phyloP scores from a whole-genome alignment of 768 basidiomycete genomes.

The Mycena belliarum region DNA sequence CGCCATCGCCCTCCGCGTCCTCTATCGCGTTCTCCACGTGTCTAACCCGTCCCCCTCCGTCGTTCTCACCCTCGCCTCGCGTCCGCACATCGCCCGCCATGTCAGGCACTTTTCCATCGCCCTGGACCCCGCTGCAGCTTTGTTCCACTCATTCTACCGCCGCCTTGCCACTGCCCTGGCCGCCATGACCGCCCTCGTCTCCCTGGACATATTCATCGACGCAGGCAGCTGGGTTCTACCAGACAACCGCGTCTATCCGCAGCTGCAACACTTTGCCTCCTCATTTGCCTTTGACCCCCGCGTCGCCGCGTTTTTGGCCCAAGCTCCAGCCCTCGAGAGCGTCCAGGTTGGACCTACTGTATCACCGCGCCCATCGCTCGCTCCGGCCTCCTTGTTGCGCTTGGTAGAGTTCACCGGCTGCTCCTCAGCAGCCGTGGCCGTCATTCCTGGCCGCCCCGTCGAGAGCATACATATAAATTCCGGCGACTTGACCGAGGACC shows the following conservation, averaged over 20 bases:
- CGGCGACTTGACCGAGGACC: slow-evolving; percentile 59
- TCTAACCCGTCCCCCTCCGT: slow-evolving; percentile 36
- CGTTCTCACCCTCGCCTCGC: slow-evolving; percentile 56
- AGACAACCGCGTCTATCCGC: slow-evolving; percentile 37
- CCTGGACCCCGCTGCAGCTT: slow-evolving; percentile 39
- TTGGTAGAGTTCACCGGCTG: slow-evolving; percentile 67
- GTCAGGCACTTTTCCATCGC: slow-evolving; percentile 66
- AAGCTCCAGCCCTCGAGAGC: slow-evolving; percentile 46
- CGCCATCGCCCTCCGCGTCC: slow-evolving; percentile 55
- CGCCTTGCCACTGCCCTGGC: slow-evolving; percentile 54
- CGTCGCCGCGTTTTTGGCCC: slow-evolving; percentile 59
- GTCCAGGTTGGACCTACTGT: slow-evolving; percentile 56
- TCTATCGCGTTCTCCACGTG: slow-evolving; percentile 61
- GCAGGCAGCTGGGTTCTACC: slow-evolving; percentile 58
- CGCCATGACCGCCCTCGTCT: slow-evolving; percentile 60
- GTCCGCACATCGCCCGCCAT: slow-evolving; percentile 55
- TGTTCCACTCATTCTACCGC: slow-evolving; percentile 50
- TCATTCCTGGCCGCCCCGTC: slow-evolving; percentile 70
- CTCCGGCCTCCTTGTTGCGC: slow-evolving; percentile 37
- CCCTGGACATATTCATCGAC: slow-evolving; percentile 59
- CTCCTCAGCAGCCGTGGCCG: slow-evolving; percentile 48
- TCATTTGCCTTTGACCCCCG: slow-evolving; percentile 62
- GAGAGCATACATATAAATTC: slow-evolving; percentile 61
- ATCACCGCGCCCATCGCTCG: slow-evolving; percentile 37
- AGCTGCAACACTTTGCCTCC: slow-evolving; percentile 56